Percentiles rank a stretch among this genome's conserved stretches.
These are phyloP conservation scores for Leccinum longicurvipes DNA, from an alignment of 768 basidiomycete genomes.

Conservation along the genomic window DNA sequence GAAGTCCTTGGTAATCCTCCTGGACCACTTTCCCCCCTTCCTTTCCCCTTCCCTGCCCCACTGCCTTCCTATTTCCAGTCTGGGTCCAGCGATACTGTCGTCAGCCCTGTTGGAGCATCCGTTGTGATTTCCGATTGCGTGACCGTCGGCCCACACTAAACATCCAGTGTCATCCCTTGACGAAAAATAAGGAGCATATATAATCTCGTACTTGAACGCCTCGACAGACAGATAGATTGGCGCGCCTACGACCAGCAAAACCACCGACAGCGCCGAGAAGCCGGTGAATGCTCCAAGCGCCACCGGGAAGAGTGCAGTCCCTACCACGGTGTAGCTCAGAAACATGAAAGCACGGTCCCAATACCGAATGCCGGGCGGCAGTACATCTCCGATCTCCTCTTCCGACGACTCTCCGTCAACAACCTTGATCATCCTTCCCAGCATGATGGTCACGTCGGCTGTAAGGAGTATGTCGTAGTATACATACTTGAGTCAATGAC, in stretches of 20 bases:
- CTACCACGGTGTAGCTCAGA: neutral
- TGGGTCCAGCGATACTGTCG: too few species aligned
- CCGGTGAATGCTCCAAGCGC: conserved; percentile 16
- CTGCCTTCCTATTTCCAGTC: too few species aligned
- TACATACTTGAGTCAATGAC: neutral
- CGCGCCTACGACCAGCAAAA: neutral
- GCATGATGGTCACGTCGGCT: conserved; percentile 15
- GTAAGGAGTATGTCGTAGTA: neutral
- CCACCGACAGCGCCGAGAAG: neutral
- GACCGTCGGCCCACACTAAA: neutral
- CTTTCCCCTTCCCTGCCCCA: too few species aligned
- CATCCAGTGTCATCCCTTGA: neutral
- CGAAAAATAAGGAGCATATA: neutral
- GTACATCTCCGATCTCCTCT: conserved; percentile 13
- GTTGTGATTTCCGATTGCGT: conserved; percentile 6
- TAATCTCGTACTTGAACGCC: neutral
- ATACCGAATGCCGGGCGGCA: conserved; percentile 17
- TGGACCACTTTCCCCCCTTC: too few species aligned
- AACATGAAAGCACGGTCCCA: conserved; percentile 4
- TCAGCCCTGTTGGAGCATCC: conserved; percentile 5
- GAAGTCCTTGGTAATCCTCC: too few species aligned
- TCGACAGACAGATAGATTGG: neutral
- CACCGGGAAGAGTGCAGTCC: conserved; percentile 6
- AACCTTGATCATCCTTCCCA: conserved; percentile 15
- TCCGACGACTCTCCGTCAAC: conserved; percentile 16